Base-by-base conservation (phyloP, 139 green algal species). In the Coelastrella sp. region DNA sequence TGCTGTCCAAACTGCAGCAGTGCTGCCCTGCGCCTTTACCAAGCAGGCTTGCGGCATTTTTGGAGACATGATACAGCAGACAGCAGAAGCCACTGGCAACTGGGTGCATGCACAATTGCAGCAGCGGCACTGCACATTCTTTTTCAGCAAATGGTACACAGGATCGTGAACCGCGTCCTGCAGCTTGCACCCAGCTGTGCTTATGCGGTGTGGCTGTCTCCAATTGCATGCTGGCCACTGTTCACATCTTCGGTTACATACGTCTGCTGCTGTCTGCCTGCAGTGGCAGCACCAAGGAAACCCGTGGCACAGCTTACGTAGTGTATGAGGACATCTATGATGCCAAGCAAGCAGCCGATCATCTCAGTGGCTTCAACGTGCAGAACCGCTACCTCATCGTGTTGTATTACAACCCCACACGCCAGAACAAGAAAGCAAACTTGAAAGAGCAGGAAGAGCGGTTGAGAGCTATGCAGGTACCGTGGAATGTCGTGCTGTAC, bases 261-360 rank as follows among this genome's bases (percentile, higher is more conserved):
- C 11, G 8, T 65, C 58, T 80, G 66, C 56, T 80, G 16, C 73
- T 61, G 14, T 90, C 54, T 68, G 7, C 0, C 0, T 85, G 56
- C 92, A 96, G 94, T 23, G 98, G 98, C 17, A 94, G 90, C 57
- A 95, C 87, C 65, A 99, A 99, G 92, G 98, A 99, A 11, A 98
- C 98, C 3, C 94, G 97, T 7, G 98, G 98, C 17, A 99, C 98
- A 8, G 98, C 98, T 0, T 99, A 98, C 86, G 96, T 99, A 0
- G 97, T 99, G 61, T 99, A 99, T 87, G 98, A 99, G 87, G 98
- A 99, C 95, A 99, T 99, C 73, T 99, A 98, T 88, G 98, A 99
- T 91, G 98, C 98, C 0, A 99, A 99, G 94, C 98, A 88, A 61
- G 95, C 95, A 13, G 85, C 92, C 22, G 97, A 99, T n/a, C 96